These are phyloP conservation scores for Rubia yunnanensis DNA, from an alignment of 257 asterid genomes.

Conservation along the genomic window DNA sequence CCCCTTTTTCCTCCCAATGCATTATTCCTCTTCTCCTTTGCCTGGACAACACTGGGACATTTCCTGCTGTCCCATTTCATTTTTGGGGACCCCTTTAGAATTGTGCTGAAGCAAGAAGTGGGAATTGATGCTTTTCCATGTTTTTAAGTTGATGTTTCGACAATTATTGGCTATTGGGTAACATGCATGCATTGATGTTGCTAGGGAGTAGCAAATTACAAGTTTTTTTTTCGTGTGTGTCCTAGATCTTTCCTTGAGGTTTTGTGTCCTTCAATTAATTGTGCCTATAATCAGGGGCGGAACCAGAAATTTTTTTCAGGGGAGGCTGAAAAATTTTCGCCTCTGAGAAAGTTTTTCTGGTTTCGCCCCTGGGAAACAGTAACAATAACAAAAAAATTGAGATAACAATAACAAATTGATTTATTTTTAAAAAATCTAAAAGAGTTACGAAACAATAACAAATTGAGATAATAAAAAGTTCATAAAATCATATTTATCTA, in stretches of 20 bases:
- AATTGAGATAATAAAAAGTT: too few relatives aligned
- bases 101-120: constrained; percentile 22
- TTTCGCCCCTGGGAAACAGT: too few relatives aligned
- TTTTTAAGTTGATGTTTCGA: constrained; percentile 21
- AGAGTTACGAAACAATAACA: too few relatives aligned
- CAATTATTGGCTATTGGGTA: constrained; percentile 27
- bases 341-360: too few relatives aligned
- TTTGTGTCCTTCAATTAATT: not conserved
- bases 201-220: not conserved
- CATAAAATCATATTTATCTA: too few relatives aligned
- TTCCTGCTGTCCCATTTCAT: constrained; percentile 23
- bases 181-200: constrained; percentile 25
- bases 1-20: constrained; percentile 13
- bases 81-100: constrained; percentile 26
- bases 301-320: too few relatives aligned
- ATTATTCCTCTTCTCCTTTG: constrained; percentile 15
- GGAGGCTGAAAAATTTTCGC: too few relatives aligned
- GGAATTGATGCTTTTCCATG: constrained; percentile 19
- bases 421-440: too few relatives aligned
- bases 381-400: too few relatives aligned
- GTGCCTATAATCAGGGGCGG: too few relatives aligned
- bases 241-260: not conserved
- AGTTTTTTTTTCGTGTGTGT: not conserved
- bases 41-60: constrained; percentile 30
- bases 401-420: too few relatives aligned